These are phyloP conservation scores for Pyrus communis DNA, from an alignment of 306 rosid genomes.

Conservation along the genomic window DNA sequence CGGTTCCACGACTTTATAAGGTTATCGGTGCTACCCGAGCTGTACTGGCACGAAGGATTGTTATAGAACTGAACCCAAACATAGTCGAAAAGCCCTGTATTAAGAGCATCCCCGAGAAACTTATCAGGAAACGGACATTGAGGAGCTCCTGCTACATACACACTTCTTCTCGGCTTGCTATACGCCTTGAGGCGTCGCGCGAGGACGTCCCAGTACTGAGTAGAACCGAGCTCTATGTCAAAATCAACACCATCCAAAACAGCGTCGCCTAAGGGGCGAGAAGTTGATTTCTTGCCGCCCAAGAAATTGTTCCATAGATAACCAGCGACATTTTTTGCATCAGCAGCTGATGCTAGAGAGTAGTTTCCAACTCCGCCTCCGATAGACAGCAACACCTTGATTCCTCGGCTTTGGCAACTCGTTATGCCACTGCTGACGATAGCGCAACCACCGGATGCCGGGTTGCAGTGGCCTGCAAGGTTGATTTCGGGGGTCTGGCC, in stretches of 20 bases:
- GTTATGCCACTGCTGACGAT: slow-evolving; percentile 34
- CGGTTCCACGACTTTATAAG: slow-evolving; percentile 50
- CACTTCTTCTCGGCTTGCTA: slow-evolving; percentile 5
- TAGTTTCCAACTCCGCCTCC: slow-evolving; percentile 61
- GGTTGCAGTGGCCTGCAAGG: slow-evolving; percentile 68
- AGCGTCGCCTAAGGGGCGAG: slow-evolving; percentile 60
- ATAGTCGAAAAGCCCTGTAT: slow-evolving; percentile 52
- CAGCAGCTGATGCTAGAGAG: slow-evolving; percentile 39
- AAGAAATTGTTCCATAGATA: slow-evolving; percentile 66
- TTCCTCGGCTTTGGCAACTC: slow-evolving; percentile 44
- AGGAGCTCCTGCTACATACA: slow-evolving; percentile 68
- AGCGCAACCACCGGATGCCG: slow-evolving; percentile 30
- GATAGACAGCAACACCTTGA: slow-evolving; percentile 57
- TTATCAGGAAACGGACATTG: slow-evolving; percentile 73
- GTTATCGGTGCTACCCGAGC: slow-evolving; percentile 35
- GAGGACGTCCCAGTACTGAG: slow-evolving; percentile 28
- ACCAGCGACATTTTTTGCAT: slow-evolving; percentile 38
- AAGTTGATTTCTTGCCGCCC: slow-evolving; percentile 44
- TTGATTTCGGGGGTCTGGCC: slow-evolving; percentile 53
- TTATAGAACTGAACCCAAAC: slow-evolving; percentile 43
- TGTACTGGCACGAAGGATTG: slow-evolving; percentile 34
- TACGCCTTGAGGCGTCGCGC: slow-evolving; percentile 35
- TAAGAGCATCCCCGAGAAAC: slow-evolving; percentile 37
- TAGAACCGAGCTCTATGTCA: slow-evolving; percentile 61
- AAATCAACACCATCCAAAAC: slow-evolving; percentile 70